Percentiles rank a stretch among this genome's conserved stretches.
Evolutionary conservation across 768 basidiomycete species (phyloP).

Genomic region (Hypholoma fasciculare): DNA sequence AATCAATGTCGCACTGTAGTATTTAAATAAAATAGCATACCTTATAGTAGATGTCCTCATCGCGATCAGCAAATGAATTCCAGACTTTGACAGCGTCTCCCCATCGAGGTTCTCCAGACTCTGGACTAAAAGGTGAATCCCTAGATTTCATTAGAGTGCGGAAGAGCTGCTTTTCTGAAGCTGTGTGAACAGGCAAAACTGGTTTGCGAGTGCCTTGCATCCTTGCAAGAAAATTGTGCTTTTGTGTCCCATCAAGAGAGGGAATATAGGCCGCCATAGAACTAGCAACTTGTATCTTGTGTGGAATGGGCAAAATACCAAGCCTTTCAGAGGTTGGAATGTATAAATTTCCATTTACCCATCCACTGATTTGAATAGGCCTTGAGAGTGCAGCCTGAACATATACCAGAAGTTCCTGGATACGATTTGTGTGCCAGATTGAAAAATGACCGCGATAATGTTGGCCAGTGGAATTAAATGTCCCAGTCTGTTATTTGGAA

Average conservation of each 20-base stretch:
- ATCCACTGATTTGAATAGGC: constrained; percentile 2
- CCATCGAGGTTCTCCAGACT: constrained; percentile 10
- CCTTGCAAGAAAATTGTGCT: constrained; percentile 19
- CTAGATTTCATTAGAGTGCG: constrained; percentile 16
- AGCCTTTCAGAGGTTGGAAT: constrained; percentile 9
- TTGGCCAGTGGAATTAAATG: constrained; percentile 21
- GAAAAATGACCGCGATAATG: constrained; percentile 18
- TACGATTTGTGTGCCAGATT: constrained; percentile 20
- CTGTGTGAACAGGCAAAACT: constrained; percentile 23
- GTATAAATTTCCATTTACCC: constrained; percentile 18
- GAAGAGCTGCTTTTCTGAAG: constrained; percentile 21
- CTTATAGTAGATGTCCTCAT: constrained; percentile 15
- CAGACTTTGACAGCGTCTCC: constrained; percentile 13
- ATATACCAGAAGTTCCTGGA: constrained; percentile 14
- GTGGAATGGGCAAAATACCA: constrained; percentile 11
- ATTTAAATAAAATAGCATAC: constrained; percentile 4
- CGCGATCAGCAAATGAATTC: constrained; percentile 14
- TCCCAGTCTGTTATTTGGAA: no score
- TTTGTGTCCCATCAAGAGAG: background rate
- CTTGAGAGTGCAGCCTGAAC: constrained; percentile 5
- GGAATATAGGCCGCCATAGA: constrained; percentile 7
- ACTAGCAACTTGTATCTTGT: background rate
- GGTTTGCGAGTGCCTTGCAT: constrained; percentile 26
- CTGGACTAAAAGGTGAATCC: constrained; percentile 6
- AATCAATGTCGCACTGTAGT: background rate